phyloP scores from a whole-genome alignment of 2,329 filamentous ascomycete genomes.

The Aspergillus sp. region DNA sequence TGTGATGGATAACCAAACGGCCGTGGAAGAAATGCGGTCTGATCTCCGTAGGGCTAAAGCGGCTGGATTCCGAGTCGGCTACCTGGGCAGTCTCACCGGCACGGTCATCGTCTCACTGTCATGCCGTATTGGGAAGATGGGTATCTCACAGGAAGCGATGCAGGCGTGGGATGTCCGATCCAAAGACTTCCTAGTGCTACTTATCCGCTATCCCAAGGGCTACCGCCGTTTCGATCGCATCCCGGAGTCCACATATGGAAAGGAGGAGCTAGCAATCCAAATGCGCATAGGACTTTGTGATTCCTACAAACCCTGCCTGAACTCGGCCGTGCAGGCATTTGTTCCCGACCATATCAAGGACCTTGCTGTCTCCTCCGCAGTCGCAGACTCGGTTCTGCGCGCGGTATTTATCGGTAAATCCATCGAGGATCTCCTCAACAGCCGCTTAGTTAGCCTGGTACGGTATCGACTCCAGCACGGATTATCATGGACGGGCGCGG shows the following conservation, averaged over 20 bases:
- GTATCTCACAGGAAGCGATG: conserved; percentile 63
- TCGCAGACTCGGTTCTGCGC: conserved; percentile 32
- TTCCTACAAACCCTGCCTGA: conserved; percentile 59
- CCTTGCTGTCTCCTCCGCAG: background rate
- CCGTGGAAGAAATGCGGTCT: conserved; percentile 37
- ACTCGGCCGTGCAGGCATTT: conserved; percentile 48
- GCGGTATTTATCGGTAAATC: conserved; percentile 62
- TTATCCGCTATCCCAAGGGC: conserved; percentile 54
- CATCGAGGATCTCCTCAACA: conserved; percentile 58
- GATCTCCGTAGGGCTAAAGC: conserved; percentile 55
- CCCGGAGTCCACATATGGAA: conserved; percentile 30
- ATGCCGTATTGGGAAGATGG: conserved; percentile 58
- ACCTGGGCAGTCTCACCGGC: conserved; percentile 45
- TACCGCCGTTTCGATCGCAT: conserved; percentile 55
- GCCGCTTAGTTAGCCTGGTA: conserved; percentile 54
- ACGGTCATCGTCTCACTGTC: conserved; percentile 56
- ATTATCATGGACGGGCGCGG: conserved; percentile 60
- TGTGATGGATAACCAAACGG: background rate
- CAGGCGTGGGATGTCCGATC: conserved; percentile 64
- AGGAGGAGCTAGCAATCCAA: conserved; percentile 33
- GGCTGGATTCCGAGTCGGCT: conserved; percentile 62
- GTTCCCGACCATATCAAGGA: conserved; percentile 1
- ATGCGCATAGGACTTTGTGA: conserved; percentile 63
- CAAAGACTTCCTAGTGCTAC: conserved; percentile 61
- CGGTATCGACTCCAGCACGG: conserved; percentile 46